Percentiles rank a stretch among this genome's conserved stretches.
Conservation (phyloP, 2,329 filamentous ascomycete species). For the Fusarium robinianum region DNA sequence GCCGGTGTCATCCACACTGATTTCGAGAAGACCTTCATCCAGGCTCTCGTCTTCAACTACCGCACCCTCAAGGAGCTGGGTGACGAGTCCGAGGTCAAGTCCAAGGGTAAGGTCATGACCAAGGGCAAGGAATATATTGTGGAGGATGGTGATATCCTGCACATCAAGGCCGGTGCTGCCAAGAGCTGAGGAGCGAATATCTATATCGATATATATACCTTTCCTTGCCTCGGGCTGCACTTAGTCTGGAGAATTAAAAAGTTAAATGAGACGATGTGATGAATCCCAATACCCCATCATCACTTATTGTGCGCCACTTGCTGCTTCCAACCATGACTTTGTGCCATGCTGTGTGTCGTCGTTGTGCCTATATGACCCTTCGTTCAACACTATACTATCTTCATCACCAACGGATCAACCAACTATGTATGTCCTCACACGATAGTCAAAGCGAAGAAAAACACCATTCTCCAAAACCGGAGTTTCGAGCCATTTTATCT, state of each 20-base stretch:
- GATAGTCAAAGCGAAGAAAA: too few relatives aligned
- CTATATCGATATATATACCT: too few relatives aligned
- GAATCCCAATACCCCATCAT: constrained; percentile 10
- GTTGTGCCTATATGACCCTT: too few relatives aligned
- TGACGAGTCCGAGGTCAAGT: constrained; percentile 85
- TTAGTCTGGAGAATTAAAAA: constrained; percentile 26
- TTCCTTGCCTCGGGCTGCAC: constrained; percentile 3
- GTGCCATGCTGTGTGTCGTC: too few relatives aligned
- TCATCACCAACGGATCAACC: too few relatives aligned
- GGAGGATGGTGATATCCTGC: constrained; percentile 78
- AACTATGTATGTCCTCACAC: too few relatives aligned
- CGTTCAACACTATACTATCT: too few relatives aligned
- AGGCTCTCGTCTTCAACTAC: constrained; percentile 93
- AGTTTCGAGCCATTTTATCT: too few relatives aligned
- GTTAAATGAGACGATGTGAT: constrained; percentile 34
- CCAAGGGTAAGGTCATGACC: constrained; percentile 95
- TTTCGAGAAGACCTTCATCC: constrained; percentile 99
- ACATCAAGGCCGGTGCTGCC: constrained; percentile 88
- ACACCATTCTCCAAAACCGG: too few relatives aligned
- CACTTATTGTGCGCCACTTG: too few relatives aligned
- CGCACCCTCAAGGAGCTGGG: constrained; percentile 79
- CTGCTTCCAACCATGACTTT: too few relatives aligned
- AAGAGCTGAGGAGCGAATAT: constrained; percentile 59
- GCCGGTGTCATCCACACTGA: constrained; percentile 98
- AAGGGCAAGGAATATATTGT: constrained; percentile 98